These are phyloP conservation scores for Nitzschia sp. DNA, from an alignment of 108 stramenopile genomes.

Conservation along the genomic window DNA sequence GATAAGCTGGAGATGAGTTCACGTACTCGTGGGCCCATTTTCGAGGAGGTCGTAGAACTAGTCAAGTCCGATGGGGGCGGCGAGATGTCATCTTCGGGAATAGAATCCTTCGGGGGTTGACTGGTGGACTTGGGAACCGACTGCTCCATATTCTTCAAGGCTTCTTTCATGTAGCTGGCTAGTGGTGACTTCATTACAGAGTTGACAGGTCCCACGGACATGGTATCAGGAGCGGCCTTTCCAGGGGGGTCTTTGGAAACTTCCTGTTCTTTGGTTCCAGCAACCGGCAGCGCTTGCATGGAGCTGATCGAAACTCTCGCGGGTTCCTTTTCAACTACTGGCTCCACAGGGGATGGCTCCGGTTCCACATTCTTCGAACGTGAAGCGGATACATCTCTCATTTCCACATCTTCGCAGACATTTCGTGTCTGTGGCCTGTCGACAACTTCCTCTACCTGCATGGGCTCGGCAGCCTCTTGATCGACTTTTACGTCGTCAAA, in stretches of 20 bases:
- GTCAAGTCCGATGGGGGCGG: slow-evolving; percentile 24
- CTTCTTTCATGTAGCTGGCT: neutral
- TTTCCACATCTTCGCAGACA: neutral
- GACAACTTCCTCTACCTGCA: neutral
- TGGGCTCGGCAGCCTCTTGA: neutral
- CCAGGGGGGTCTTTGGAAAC: slow-evolving; percentile 1
- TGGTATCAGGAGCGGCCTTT: neutral
- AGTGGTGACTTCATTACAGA: slow-evolving; percentile 4
- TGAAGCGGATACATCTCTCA: too few relatives aligned
- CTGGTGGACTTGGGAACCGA: neutral
- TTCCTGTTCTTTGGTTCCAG: neutral
- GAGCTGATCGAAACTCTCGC: neutral
- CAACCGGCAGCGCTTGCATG: neutral
- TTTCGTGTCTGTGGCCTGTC: neutral
- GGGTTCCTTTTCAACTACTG: neutral
- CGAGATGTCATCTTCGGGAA: slow-evolving; percentile 8
- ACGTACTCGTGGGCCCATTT: slow-evolving; percentile 22
- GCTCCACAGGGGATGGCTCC: neutral
- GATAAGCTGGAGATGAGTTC: slow-evolving; percentile 38
- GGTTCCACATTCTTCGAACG: neutral
- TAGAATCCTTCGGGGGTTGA: neutral
- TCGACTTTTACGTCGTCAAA: neutral
- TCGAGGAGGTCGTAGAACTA: slow-evolving; percentile 4
- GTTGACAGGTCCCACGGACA: neutral
- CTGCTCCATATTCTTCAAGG: neutral